These are phyloP conservation scores for Hypoxylon sp. DNA, from an alignment of 2,329 filamentous ascomycete species.

Conservation along the genomic window DNA sequence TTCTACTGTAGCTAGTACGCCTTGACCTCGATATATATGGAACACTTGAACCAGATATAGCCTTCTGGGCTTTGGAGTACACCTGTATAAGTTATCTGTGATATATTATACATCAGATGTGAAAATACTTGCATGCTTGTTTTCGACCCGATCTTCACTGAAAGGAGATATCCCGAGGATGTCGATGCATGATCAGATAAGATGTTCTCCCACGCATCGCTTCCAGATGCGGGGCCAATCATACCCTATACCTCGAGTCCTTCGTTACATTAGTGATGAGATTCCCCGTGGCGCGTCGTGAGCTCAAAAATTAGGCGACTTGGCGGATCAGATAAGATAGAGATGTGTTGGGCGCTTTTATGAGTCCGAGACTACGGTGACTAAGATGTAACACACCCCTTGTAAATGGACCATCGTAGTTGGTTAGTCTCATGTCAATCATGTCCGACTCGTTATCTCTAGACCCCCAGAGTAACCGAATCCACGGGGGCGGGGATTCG, in stretches of 20 bases:
- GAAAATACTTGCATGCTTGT: not conserved
- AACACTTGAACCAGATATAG: not conserved
- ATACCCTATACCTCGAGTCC: too few species aligned
- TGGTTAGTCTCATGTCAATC: slow-evolving; percentile 8
- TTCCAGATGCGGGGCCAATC: not conserved
- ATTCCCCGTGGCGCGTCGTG: not conserved
- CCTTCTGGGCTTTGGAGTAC: not conserved
- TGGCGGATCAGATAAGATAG: not conserved
- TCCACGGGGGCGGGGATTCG: not conserved
- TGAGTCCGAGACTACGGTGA: not conserved
- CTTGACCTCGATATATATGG: not conserved
- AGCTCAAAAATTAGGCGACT: not conserved
- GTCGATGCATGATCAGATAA: not conserved
- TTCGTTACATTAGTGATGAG: not conserved
- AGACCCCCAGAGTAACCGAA: slow-evolving; percentile 8
- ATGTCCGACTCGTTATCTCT: slow-evolving; percentile 25
- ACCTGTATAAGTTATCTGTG: not conserved
- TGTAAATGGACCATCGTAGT: slow-evolving; percentile 4
- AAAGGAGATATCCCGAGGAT: not conserved
- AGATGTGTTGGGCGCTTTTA: not conserved
- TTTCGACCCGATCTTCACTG: not conserved
- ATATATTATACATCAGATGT: not conserved
- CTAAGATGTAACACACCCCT: slow-evolving; percentile 9
- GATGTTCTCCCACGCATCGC: not conserved
- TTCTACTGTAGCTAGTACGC: not conserved